These are phyloP conservation scores for Polyporus arcularius DNA, from an alignment of 768 basidiomycete species.

Conservation along the genomic window DNA sequence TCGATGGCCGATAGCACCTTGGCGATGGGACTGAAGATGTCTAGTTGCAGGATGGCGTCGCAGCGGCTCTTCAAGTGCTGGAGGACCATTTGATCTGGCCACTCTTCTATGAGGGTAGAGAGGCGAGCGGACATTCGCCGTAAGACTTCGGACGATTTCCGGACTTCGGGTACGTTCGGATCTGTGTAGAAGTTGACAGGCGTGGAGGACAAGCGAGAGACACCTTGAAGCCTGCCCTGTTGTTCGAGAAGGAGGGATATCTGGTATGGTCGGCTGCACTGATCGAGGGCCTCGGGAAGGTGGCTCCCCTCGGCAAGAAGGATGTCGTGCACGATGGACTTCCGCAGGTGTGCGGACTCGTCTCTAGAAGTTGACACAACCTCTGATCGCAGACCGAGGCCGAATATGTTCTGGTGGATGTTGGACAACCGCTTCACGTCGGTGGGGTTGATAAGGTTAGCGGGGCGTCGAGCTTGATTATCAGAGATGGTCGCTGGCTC, in stretches of 20 bases:
- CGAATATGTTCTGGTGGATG: conserved; percentile 51
- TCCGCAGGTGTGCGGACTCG: conserved; percentile 12
- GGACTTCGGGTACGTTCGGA: conserved; percentile 70
- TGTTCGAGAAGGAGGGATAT: conserved; percentile 45
- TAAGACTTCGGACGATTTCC: conserved; percentile 58
- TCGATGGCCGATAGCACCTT: conserved; percentile 83
- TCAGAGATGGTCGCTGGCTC: conserved; percentile 3
- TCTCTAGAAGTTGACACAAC: conserved; percentile 4
- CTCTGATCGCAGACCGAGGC: not conserved
- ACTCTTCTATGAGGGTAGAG: conserved; percentile 62
- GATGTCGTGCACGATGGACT: conserved; percentile 14
- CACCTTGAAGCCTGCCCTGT: conserved; percentile 34
- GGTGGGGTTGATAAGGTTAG: conserved; percentile 32
- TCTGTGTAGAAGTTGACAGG: conserved; percentile 81
- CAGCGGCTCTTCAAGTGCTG: conserved; percentile 78
- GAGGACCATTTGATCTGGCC: conserved; percentile 99
- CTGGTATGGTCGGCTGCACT: conserved; percentile 51
- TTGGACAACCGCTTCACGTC: conserved; percentile 43
- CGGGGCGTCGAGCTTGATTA: conserved; percentile 1
- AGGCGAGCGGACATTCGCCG: conserved; percentile 54
- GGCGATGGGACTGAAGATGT: conserved; percentile 73
- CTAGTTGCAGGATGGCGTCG: conserved; percentile 59
- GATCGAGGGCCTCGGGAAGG: conserved; percentile 43
- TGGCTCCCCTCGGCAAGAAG: not conserved
- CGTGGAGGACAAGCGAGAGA: conserved; percentile 12